Percentiles rank a stretch among this genome's conserved stretches.
These are phyloP conservation scores for Xylaria grammica DNA, from an alignment of 495 filamentous ascomycete genomes.

Conservation along the genomic window DNA sequence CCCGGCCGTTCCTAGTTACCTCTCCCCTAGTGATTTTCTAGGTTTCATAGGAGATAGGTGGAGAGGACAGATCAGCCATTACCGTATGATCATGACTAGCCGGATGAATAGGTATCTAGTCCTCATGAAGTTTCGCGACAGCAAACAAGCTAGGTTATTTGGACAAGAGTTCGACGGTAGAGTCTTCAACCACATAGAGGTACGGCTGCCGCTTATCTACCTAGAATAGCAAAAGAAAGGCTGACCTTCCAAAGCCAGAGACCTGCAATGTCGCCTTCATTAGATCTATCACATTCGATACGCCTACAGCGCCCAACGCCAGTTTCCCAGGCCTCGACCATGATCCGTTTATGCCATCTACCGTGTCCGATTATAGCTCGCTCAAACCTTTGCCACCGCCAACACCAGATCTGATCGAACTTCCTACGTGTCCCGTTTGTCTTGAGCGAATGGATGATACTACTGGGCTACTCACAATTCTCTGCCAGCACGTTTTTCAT, in stretches of 20 bases:
- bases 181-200: constrained; percentile 93
- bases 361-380: constrained; percentile 55
- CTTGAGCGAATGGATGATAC: constrained; percentile 99
- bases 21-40: constrained; percentile 88
- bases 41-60: constrained; percentile 93
- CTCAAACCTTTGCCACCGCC: constrained; percentile 89
- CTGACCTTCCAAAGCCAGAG: constrained; percentile 68
- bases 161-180: constrained; percentile 91
- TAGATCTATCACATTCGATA: constrained; percentile 77
- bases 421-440: constrained; percentile 96
- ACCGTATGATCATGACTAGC: constrained; percentile 91
- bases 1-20: constrained; percentile 90
- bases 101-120: constrained; percentile 93
- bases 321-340: constrained; percentile 64
- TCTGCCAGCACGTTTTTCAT: constrained; percentile 98
- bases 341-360: constrained; percentile 68
- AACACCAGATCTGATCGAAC: constrained; percentile 84
- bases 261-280: constrained; percentile 96
- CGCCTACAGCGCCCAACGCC: constrained; percentile 44
- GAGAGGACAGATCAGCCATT: constrained; percentile 87
- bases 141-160: constrained; percentile 76
- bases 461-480: constrained; percentile 89
- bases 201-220: constrained; percentile 46
- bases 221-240: background rate
- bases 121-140: constrained; percentile 90